Percentiles rank a stretch among this genome's conserved stretches.
Evolutionary conservation across 129 eudicot species (phyloP).

Genomic region (Chrysanthemum seticuspe): DNA sequence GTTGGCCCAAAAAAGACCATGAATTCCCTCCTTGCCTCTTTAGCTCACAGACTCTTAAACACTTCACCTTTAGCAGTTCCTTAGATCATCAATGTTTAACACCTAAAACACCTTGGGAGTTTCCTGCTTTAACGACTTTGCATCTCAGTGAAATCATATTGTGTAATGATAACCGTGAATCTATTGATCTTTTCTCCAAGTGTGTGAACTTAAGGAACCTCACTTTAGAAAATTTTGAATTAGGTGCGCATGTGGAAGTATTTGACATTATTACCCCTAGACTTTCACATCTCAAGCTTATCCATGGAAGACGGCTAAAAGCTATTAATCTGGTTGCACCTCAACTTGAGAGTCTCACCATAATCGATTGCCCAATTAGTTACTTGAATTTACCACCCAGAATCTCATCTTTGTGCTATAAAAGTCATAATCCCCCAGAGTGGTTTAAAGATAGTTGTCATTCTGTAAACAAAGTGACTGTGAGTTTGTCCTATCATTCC

Average conservation of each 20-base stretch:
- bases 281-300: conserved; percentile 12
- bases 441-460: not conserved
- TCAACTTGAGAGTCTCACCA: conserved; percentile 18
- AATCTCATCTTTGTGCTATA: conserved; percentile 8
- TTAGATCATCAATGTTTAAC: not conserved
- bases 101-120: conserved; percentile 23
- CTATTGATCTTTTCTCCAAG: conserved; percentile 19
- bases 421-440: not conserved
- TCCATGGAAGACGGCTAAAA: not conserved
- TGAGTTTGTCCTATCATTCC: not conserved
- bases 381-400: conserved; percentile 18
- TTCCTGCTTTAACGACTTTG: conserved; percentile 20
- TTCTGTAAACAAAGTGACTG: conserved; percentile 8
- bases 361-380: not conserved
- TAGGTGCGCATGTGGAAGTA: not conserved
- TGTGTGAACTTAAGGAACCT: conserved; percentile 18
- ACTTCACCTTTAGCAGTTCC: not conserved
- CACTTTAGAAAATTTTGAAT: not conserved
- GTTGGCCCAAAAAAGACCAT: not conserved
- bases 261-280: conserved; percentile 20
- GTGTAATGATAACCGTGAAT: not conserved
- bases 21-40: conserved; percentile 15
- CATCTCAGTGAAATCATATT: conserved; percentile 1
- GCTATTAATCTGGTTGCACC: conserved; percentile 22
- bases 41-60: conserved; percentile 21